Evolutionary conservation across 371 early-diverging fungal species (phyloP).

Genomic region (Coemansia linderi): DNA sequence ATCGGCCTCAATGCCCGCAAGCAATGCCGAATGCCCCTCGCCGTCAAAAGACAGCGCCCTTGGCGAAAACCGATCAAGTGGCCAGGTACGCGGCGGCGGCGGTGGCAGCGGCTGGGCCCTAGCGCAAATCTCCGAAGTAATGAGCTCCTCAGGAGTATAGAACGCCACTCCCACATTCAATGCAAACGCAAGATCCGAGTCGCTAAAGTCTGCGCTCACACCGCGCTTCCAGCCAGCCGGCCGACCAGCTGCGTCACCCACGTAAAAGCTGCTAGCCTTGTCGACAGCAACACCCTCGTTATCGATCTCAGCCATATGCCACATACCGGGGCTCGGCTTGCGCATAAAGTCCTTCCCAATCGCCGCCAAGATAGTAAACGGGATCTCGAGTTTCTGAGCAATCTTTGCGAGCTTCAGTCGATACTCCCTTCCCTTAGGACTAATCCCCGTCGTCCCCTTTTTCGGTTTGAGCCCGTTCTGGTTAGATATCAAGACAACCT

Average conservation of each 20-base stretch:
- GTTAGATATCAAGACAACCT: slow-evolving; percentile 30
- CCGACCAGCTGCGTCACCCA: slow-evolving; percentile 93
- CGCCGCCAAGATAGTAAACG: slow-evolving; percentile 38
- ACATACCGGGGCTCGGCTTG: slow-evolving; percentile 86
- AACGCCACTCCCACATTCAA: slow-evolving; percentile 72
- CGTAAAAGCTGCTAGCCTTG: slow-evolving; percentile 65
- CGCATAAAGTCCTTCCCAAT: slow-evolving; percentile 62
- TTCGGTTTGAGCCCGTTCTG: slow-evolving; percentile 65
- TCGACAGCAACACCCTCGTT: slow-evolving; percentile 61
- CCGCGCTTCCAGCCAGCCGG: slow-evolving; percentile 64
- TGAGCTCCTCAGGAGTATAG: slow-evolving; percentile 84
- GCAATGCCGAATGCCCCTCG: slow-evolving; percentile 16
- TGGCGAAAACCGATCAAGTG: slow-evolving; percentile 60
- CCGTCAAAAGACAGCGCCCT: slow-evolving; percentile 1
- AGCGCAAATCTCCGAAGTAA: slow-evolving; percentile 48
- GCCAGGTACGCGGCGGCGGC: slow-evolving; percentile 11
- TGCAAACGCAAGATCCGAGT: slow-evolving; percentile 85
- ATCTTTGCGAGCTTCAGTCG: slow-evolving; percentile 60
- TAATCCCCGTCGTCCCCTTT: slow-evolving; percentile 64
- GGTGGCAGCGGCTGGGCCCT: slow-evolving; percentile 24
- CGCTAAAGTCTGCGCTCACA: slow-evolving; percentile 72
- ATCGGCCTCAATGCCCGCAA: slow-evolving; percentile 30
- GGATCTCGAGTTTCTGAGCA: slow-evolving; percentile 40
- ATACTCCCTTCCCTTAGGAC: slow-evolving; percentile 55
- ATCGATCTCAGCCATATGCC: slow-evolving; percentile 63